Conservation (phyloP, 805 yeast genomes). For the Candida insectorum region DNA sequence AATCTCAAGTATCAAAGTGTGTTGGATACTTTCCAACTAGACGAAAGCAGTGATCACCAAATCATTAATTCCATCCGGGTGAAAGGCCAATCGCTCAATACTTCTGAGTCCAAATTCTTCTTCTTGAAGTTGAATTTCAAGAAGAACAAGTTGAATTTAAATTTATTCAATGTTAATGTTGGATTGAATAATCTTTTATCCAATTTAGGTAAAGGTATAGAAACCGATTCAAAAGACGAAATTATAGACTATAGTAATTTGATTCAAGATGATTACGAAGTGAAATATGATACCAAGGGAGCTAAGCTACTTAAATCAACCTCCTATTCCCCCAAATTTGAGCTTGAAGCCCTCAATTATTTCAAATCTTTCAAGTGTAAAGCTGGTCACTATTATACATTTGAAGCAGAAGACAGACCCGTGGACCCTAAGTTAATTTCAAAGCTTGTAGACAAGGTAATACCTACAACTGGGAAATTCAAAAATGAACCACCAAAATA, state of each 20-base stretch:
- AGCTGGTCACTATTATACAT: constrained; percentile 3
- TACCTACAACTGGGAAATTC: constrained; percentile 3
- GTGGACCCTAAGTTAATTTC: constrained; percentile 58
- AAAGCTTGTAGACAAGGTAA: constrained; percentile 34
- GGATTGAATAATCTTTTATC: constrained; percentile 70
- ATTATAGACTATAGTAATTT: constrained; percentile 2
- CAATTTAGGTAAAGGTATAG: constrained; percentile 62
- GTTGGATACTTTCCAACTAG: constrained; percentile 27
- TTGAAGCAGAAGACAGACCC: constrained; percentile 54
- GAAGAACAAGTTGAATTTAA: constrained; percentile 42
- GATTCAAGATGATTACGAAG: background rate
- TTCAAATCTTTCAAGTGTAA: constrained; percentile 7
- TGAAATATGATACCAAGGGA: background rate
- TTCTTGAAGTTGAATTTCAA: constrained; percentile 40
- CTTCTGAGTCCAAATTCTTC: constrained; percentile 36
- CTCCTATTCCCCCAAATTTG: constrained; percentile 3
- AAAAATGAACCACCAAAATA: constrained; percentile 43
- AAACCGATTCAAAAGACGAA: background rate
- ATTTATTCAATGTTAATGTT: constrained; percentile 49
- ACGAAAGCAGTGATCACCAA: constrained; percentile 7
- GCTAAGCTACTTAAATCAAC: background rate
- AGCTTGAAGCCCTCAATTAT: constrained; percentile 8
- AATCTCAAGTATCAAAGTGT: constrained; percentile 44
- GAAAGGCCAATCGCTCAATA: constrained; percentile 40
- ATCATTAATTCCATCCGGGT: constrained; percentile 29